Evolutionary conservation across 495 filamentous ascomycete species (phyloP), one percentile per base, ranked within the genome.

Genomic region (Xylaria telfairii): DNA sequence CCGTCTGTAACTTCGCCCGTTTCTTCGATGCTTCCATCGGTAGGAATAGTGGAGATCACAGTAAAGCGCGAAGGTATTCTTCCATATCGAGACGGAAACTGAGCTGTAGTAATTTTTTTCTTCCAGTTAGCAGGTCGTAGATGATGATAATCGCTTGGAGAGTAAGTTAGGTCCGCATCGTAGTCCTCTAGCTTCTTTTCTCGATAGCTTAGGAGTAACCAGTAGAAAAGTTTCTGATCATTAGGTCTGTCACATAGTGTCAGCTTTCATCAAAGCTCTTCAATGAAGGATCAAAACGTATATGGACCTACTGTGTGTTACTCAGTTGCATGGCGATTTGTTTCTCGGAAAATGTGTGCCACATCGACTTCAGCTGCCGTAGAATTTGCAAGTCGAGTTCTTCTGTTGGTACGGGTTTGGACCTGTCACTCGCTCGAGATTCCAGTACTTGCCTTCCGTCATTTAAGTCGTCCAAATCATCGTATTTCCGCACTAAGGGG

Each of bases 141-240:
- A 75, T 97, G 92, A 72, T 97, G 93, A 73, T 94, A 93, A 77
- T 98, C 95, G 78, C 93, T 96, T 21, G 91, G 84, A 1, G 95
- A 97, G 76, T 94, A 90, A 39, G 87, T 87, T 21, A 97, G 82
- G 4, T 90, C 86, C 65, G 89, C 87, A 72, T 88, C 86, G 75
- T 94, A 97, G 72, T 97, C 92, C 75, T 98, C 94, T 15, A 96
- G 76, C 65, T 94, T 89, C 44, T 92, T 90, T 63, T 97, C 90
- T 26, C 92, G 85, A 77, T 97, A 95, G 73, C 89, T 90, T 69
- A 90, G 81, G 28, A 99, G 88, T 0, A 95, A 87, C 76, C 87
- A 90, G 83, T 98, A 99, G 73, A 98, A 96, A 75, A 94, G 83
- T 72, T 96, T 95, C 75, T 97, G 93, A 42, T 97, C 92, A 69